A percentile compares a stretch with the other conserved stretches of the same genome.
Evolutionary conservation across 768 basidiomycete genomes (phyloP).

Genomic region (Cantharellus anzutake): DNA sequence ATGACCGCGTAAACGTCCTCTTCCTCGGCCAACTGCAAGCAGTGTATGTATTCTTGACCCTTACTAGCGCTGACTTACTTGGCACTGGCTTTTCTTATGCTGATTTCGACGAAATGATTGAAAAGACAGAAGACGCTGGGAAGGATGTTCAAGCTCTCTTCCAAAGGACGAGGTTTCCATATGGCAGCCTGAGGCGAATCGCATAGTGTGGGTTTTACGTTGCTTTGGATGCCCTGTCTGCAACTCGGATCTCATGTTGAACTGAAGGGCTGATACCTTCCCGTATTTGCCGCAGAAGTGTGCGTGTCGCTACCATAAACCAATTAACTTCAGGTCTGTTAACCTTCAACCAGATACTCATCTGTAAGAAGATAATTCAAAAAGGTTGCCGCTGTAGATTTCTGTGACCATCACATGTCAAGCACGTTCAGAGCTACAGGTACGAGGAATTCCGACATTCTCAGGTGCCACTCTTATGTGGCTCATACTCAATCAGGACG

Average conservation of each 20-base stretch:
- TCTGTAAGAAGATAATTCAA: constrained; percentile 54
- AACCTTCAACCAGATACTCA: constrained; percentile 46
- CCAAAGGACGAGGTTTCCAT: constrained; percentile 42
- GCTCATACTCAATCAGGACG: too few relatives aligned
- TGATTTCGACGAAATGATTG: constrained; percentile 46
- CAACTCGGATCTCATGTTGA: constrained; percentile 20
- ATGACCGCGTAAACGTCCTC: constrained; percentile 20
- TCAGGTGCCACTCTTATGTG: too few relatives aligned
- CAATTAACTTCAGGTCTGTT: constrained; percentile 22
- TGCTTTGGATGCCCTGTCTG: not conserved
- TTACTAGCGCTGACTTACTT: constrained; percentile 14
- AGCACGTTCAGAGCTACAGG: too few relatives aligned
- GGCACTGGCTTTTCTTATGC: constrained; percentile 58
- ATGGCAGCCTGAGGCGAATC: constrained; percentile 56
- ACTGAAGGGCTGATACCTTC: constrained; percentile 25
- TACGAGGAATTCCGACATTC: constrained; percentile 13
- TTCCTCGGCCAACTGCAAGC: constrained; percentile 49
- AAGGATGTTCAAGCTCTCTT: constrained; percentile 59
- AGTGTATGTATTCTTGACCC: constrained; percentile 15
- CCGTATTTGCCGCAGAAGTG: constrained; percentile 51
- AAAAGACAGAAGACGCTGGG: constrained; percentile 69
- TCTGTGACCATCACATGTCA: too few relatives aligned
- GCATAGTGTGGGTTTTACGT: constrained; percentile 37
- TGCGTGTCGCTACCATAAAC: constrained; percentile 58
- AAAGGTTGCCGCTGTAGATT: too few relatives aligned